Conservation (phyloP, 441 rosid species). For the Populus tomentosa region DNA sequence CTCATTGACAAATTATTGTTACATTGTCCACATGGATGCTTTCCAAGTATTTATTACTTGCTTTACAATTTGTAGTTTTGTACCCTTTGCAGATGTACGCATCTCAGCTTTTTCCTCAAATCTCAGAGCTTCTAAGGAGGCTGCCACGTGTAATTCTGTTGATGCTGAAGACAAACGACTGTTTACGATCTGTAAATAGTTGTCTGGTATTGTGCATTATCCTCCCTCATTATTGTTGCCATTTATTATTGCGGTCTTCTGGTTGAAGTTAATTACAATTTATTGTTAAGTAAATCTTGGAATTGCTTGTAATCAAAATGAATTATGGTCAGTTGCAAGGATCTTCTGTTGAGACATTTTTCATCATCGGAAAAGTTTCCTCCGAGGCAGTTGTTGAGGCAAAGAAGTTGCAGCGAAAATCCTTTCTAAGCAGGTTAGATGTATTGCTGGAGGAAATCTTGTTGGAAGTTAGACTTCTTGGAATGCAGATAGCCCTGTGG, state of each 20-base stretch:
- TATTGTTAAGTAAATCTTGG: not conserved
- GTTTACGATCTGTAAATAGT: too few species aligned
- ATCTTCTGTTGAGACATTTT: slow-evolving; percentile 67
- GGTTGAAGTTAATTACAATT: not conserved
- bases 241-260: not conserved
- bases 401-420: slow-evolving; percentile 51
- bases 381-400: slow-evolving; percentile 87
- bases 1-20: too few species aligned
- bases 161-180: too few species aligned
- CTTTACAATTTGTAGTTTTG: too few species aligned
- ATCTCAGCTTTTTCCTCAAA: too few species aligned
- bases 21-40: too few species aligned
- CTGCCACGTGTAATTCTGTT: too few species aligned
- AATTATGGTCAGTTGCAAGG: slow-evolving; percentile 51
- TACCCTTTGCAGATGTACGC: too few species aligned
- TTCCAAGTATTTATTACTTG: too few species aligned
- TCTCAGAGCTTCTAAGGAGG: too few species aligned
- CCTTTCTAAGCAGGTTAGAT: slow-evolving; percentile 41
- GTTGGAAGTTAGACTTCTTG: slow-evolving; percentile 17
- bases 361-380: slow-evolving; percentile 76
- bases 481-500: slow-evolving; percentile 69
- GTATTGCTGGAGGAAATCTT: slow-evolving; percentile 53
- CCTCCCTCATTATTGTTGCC: too few species aligned
- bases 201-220: too few species aligned
- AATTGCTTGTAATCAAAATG: not conserved